Evolutionary conservation across 352 stramenopile genomes (phyloP).

Genomic region (Globisporangium takayamanum): DNA sequence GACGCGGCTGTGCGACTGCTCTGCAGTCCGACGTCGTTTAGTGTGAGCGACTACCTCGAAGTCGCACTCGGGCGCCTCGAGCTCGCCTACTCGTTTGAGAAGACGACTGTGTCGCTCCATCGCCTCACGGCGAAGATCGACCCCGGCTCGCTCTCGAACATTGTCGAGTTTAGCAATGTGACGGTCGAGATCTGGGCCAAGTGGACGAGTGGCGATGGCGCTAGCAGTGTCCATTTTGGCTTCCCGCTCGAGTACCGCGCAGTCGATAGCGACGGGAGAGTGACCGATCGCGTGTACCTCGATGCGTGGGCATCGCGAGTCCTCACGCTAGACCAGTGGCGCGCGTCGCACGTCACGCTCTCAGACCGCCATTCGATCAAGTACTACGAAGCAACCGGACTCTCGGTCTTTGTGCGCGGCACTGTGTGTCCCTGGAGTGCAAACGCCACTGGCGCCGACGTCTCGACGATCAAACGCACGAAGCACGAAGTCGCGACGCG

Average conservation of each 20-base stretch:
- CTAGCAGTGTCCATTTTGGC: slow-evolving; percentile 34
- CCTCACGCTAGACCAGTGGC: slow-evolving; percentile 7
- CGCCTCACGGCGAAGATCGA: slow-evolving; percentile 57
- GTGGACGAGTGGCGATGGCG: slow-evolving; percentile 22
- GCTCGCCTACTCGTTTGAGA: slow-evolving; percentile 26
- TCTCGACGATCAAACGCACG: slow-evolving; percentile 16
- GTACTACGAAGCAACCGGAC: slow-evolving; percentile 24
- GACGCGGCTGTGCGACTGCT: slow-evolving; percentile 43
- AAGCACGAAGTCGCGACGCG: slow-evolving; percentile 52
- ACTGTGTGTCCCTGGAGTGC: slow-evolving; percentile 25
- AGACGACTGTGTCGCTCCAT: slow-evolving; percentile 33
- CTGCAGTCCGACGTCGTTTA: slow-evolving; percentile 37
- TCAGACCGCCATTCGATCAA: slow-evolving; percentile 12
- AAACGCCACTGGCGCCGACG: slow-evolving; percentile 1
- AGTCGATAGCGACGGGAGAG: background rate
- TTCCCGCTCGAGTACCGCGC: slow-evolving; percentile 38
- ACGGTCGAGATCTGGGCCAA: slow-evolving; percentile 40
- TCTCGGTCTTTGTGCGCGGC: slow-evolving; percentile 40
- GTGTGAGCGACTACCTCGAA: slow-evolving; percentile 46
- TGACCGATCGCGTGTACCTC: slow-evolving; percentile 7
- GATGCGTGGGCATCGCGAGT: slow-evolving; percentile 12
- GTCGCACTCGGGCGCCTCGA: slow-evolving; percentile 28
- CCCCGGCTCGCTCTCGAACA: slow-evolving; percentile 51
- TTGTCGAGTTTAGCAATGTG: slow-evolving; percentile 50
- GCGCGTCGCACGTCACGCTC: background rate